Base-by-base conservation (phyloP, 2,329 filamentous ascomycete species). In the Furcasterigmium sp. region DNA sequence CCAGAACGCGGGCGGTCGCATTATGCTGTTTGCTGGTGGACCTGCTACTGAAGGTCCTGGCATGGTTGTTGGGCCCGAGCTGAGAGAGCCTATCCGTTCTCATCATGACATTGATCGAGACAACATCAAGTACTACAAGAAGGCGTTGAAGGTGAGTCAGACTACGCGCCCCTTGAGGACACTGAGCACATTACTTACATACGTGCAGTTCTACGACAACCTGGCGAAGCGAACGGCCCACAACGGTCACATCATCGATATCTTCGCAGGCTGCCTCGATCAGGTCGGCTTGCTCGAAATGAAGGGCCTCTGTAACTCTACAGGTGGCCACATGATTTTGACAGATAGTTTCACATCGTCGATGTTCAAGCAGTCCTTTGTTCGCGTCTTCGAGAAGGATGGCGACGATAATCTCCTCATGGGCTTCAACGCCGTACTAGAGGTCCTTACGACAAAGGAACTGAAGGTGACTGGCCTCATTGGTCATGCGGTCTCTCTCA, bases 41-140 rank as follows among this genome's bases (percentile, higher is more conserved):
- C 85, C 93, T 42, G 90, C 91, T 32, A 98, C 93, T 1, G 93
- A 98, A 65, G 93, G 93, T 2, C 93, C 93, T 10, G 93, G 93
- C 48, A 90, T 95, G 79, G 93, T 98, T 25, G 93, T 98, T 60
- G 91, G 91, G 3, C 88, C 93, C 19, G 93, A 98, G 67, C 73
- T 98, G 52, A 86, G 91, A 63, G 93, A 98, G 63, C 90, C 94
- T 9, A 97, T 98, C 52, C 85, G 93, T 59, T 97, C 91, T 34
- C 93, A 98, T 68, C 93, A 98, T 67, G 93, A 98, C 58, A 98
- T 98, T 64, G 93, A 98, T 62, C 83, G 91, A 45, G 93, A 98
- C 66, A 96, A 96, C 63, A 95, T 95, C 70, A 98, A 98, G 67
- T 96, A 97, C 69, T 97, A 95, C 72, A 98, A 98, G 76, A 98